These are phyloP conservation scores for Tylopilus rubrobrunneus DNA, from an alignment of 768 basidiomycete species.

Conservation along the genomic window DNA sequence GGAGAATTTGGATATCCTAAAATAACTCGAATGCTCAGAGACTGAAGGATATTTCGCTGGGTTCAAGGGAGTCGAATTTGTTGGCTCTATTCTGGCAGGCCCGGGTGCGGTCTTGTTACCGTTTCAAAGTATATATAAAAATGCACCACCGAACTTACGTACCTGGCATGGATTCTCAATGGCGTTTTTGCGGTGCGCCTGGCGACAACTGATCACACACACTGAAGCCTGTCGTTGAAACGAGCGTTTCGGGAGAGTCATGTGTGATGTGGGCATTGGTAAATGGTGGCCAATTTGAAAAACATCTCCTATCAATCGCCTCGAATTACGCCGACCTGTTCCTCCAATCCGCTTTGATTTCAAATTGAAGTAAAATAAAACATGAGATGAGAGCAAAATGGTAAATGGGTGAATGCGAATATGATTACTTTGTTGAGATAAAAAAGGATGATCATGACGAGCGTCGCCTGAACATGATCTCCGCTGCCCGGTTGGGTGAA, in stretches of 20 bases:
- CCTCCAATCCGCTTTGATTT: neutral
- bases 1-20: neutral
- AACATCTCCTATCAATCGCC: constrained; percentile 18
- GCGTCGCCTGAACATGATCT: constrained; percentile 36
- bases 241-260: neutral
- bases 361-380: constrained; percentile 4
- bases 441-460: constrained; percentile 7
- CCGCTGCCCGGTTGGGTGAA: constrained; percentile 33
- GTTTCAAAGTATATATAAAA: too few relatives aligned
- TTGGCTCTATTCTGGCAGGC: too few relatives aligned
- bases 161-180: neutral
- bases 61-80: too few relatives aligned
- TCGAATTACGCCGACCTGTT: constrained; percentile 1
- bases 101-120: too few relatives aligned
- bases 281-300: constrained; percentile 1
- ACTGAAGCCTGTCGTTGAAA: neutral
- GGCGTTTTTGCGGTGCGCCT: neutral
- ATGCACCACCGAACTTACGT: too few relatives aligned
- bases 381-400: constrained; percentile 1
- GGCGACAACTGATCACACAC: neutral
- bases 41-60: too few relatives aligned
- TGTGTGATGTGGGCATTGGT: neutral
- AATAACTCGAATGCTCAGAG: neutral
- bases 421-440: constrained; percentile 8
- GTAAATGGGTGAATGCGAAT: constrained; percentile 5